Evolutionary conservation across 441 rosid species (phyloP), one percentile per base, ranked within the genome.

Genomic region (Gossypium schwendimanii): DNA sequence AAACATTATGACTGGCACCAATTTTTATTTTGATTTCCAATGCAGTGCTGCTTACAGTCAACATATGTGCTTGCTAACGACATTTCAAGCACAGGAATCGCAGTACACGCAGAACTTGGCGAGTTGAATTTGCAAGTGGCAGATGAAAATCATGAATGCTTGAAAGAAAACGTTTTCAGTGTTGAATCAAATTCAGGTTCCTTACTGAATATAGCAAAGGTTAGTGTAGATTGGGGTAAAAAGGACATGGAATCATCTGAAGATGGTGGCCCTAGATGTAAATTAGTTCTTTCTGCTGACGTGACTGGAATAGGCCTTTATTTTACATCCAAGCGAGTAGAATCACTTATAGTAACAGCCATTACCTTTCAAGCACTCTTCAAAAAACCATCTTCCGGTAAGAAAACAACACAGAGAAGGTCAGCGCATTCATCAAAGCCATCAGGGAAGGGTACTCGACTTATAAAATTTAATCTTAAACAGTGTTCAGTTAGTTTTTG

Each of bases 101-200:
- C 89, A 28, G 81, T 89, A 54, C 97, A 96, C 81, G 82, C 89
- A 89, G 99, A 96, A 78, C 92, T 96, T 81, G 98, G 99, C 73
- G 98, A 92, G 75, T 72, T 96, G 55, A 94, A 94, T 86, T 84
- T 96, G 79, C 92, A 88, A 81, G 80, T 88, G 92, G 93, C 89
- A 78, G 98, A 92, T 77, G 99, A 90, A 80, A 91, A 91, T 81
- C 89, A 92, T 80, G 96, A 96, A 83, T 91, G 86, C 85, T 81
- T 84, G 75, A 89, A 85, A 79, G 98, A 87, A 79, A 87, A 86
- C 81, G 87, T 89, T 71, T 96, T 91, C 23, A 86, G 89, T 24
- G 85, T 89, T 74, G 98, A 94, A 80, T 89, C 98, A 60, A 93
- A 93, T 89, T 88, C 93, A 26, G 94, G 97, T 81, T 89, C 98